phyloP scores from a whole-genome alignment of 139 green algal genomes.

The Deuterostichococcus epilithicus region DNA sequence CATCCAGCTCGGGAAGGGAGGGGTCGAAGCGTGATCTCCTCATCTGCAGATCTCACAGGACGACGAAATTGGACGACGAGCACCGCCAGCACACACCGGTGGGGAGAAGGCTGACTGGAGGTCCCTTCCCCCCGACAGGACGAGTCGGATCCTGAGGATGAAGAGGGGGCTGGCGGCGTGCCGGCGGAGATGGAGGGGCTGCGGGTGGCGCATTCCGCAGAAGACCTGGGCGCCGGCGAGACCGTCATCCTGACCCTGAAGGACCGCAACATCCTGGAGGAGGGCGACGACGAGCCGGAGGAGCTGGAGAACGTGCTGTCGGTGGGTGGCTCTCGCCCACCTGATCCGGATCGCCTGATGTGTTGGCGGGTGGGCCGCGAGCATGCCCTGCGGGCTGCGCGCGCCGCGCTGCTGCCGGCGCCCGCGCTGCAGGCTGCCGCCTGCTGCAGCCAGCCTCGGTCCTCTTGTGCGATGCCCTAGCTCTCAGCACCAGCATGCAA shows the following conservation, averaged over 20 bases:
- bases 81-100: slow-evolving; percentile 47
- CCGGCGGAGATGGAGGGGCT: slow-evolving; percentile 57
- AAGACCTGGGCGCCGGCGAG: slow-evolving; percentile 66
- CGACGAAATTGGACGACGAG: slow-evolving; percentile 41
- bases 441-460: no score
- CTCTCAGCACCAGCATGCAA: no score
- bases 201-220: slow-evolving; percentile 41
- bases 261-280: slow-evolving; percentile 74
- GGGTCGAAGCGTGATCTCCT: no score
- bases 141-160: slow-evolving; percentile 43
- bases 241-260: slow-evolving; percentile 83
- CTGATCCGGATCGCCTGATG: no score
- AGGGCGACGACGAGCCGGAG: slow-evolving; percentile 63
- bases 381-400: no score
- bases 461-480: no score
- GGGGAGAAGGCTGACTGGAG: slow-evolving; percentile 44
- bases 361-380: no score
- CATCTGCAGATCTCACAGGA: slow-evolving; percentile 31
- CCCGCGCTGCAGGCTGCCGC: no score
- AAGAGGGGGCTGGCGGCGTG: slow-evolving; percentile 25
- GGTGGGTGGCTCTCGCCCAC: no score
- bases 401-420: no score
- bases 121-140: slow-evolving; percentile 58
- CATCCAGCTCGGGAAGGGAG: no score
- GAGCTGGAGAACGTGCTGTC: slow-evolving; percentile 82